Conservation (phyloP, 129 eudicot species). For the Centaurea solstitialis region DNA sequence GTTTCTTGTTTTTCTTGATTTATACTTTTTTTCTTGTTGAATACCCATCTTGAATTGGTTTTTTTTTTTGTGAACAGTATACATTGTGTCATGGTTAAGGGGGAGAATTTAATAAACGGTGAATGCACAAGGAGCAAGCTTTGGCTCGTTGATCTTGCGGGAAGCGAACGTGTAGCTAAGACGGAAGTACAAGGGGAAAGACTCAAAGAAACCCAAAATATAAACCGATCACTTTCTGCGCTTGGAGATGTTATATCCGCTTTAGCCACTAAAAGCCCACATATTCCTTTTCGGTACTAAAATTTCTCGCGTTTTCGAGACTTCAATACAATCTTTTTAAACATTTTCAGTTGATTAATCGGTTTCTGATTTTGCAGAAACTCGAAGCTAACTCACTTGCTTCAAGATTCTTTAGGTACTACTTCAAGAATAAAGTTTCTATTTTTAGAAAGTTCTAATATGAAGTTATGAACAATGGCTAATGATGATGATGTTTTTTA, state of each 20-base stretch:
- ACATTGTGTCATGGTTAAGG: conserved; percentile 99
- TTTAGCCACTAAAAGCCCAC: conserved; percentile 84
- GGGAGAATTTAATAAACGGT: conserved; percentile 82
- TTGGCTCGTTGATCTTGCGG: conserved; percentile 95
- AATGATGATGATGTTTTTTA: conserved; percentile 9
- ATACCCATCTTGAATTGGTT: neutral
- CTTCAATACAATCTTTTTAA: neutral
- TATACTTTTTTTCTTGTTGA: neutral
- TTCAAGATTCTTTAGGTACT: conserved; percentile 97
- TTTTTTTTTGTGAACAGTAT: conserved; percentile 54
- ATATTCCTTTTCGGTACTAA: conserved; percentile 80
- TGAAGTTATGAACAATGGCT: neutral
- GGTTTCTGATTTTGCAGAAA: conserved; percentile 52
- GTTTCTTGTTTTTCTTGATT: neutral
- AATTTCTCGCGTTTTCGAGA: neutral
- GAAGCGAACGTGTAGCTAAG: conserved; percentile 91
- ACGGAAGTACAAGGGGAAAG: conserved; percentile 95
- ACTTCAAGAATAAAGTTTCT: neutral
- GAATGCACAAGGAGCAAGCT: conserved; percentile 91
- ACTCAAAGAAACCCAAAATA: conserved; percentile 90
- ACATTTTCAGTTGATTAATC: neutral
- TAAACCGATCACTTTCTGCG: conserved; percentile 93
- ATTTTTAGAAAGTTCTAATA: neutral
- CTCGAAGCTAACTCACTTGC: conserved; percentile 98
- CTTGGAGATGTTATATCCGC: conserved; percentile 98